Evolutionary conservation across 2,329 filamentous ascomycete genomes (phyloP), one percentile per base, ranked within the genome.

Genomic region (Paracamarosporium sp.): DNA sequence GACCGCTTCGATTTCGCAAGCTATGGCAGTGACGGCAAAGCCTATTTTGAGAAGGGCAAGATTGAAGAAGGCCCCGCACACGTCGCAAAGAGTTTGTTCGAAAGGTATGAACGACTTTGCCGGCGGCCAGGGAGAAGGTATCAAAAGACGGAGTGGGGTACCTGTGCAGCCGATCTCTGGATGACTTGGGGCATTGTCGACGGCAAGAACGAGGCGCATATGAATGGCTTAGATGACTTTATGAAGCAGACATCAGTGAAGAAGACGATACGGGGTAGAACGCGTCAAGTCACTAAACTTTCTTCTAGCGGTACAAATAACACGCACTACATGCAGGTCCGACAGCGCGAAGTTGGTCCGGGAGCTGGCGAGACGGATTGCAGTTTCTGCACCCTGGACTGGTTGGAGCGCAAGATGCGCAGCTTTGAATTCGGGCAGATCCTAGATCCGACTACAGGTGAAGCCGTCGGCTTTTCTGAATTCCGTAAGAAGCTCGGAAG

Each of bases 161-260:
- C 50, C 8, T 63, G 57, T 45, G 55, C 61, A 8, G 61, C 53
- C 6, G 55, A 61, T 12, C 9, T 63, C 22, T 63, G 58, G 61
- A 63, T 63, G 60, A 55, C 25, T 2, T 63, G 61, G 61, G 61
- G 61, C 5, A 53, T 63, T 27, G 61, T 57, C 3, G 53, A 59
- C 33, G 61, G 61, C 3, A 57, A 51, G 25, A 55, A 59, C 12
- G 50, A 48, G 33, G 44, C 17, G 13, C 56, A 55, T 31, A 6
- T 63, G 24, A 56, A 61, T 20, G 50, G 55, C 6, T 9, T 63
- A 24, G 55, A 57, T 15, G 12, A 22, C 4, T 63, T 61, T 36
- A 15, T 63, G 7, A 41, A 55, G 13, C 35, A 55, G 43, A 63
- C 61, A 3, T 45, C 24, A 13, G 50, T 38, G 38, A 53, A 50